Conservation (phyloP, 176 grass and related monocot genomes). For the Neostapfia colusana region DNA sequence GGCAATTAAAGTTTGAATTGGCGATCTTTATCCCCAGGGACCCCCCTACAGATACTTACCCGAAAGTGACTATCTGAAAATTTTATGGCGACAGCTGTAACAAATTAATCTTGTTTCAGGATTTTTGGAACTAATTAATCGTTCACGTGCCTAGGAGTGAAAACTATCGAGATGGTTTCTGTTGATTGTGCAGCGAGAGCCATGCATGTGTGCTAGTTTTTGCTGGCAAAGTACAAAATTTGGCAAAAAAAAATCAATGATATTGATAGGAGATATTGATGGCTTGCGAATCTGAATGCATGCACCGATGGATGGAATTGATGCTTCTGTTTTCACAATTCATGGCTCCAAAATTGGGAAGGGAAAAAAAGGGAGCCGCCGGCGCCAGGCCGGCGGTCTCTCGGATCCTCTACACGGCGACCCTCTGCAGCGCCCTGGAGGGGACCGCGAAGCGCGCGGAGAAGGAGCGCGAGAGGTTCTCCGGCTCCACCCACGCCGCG, state of each 20-base stretch:
- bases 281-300: not conserved
- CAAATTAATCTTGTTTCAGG: not conserved
- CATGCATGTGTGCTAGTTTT: slow-evolving; percentile 6
- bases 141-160: not conserved
- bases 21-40: slow-evolving; percentile 10
- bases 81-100: not conserved
- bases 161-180: not conserved
- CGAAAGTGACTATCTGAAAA: not conserved
- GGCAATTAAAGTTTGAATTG: slow-evolving; percentile 1
- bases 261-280: slow-evolving; percentile 10
- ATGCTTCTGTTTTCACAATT: slow-evolving; percentile 33
- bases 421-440: slow-evolving; percentile 50
- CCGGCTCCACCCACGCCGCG: slow-evolving; percentile 69
- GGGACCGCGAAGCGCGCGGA: slow-evolving; percentile 81
- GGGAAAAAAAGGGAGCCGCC: not conserved
- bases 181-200: not conserved
- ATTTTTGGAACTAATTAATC: not conserved
- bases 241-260: not conserved
- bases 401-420: slow-evolving; percentile 33
- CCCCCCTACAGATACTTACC: not conserved
- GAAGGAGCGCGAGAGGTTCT: slow-evolving; percentile 85
- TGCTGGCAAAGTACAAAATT: not conserved
- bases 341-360: slow-evolving; percentile 28
- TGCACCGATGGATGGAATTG: slow-evolving; percentile 37
- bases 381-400: not conserved